These are phyloP conservation scores for Rosa chinensis DNA, from an alignment of 306 rosid genomes.

Conservation along the genomic window DNA sequence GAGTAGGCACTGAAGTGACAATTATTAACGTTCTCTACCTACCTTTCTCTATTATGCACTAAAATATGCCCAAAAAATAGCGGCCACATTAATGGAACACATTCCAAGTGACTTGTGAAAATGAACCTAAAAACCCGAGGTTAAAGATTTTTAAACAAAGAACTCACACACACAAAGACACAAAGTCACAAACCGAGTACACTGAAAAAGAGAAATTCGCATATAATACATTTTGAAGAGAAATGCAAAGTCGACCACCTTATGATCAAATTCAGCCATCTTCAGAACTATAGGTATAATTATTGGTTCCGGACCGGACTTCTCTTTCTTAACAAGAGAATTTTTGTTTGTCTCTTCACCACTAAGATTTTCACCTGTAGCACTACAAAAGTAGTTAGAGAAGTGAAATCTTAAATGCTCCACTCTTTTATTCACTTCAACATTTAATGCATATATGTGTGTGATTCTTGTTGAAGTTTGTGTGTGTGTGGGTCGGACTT, in stretches of 20 bases:
- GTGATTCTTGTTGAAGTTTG: not conserved
- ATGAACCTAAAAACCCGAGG: constrained; percentile 1
- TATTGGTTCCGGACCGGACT: constrained; percentile 77
- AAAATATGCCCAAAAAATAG: not conserved
- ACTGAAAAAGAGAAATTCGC: constrained; percentile 11
- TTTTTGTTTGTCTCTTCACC: constrained; percentile 41
- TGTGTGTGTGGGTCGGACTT: not conserved
- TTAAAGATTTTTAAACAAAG: not conserved
- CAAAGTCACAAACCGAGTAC: not conserved
- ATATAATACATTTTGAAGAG: not conserved
- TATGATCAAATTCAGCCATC: constrained; percentile 97
- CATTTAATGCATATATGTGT: not conserved
- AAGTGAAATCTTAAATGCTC: constrained; percentile 15
- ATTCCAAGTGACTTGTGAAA: no score
- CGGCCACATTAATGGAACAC: not conserved
- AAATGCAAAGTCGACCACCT: constrained; percentile 45
- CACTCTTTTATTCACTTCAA: constrained; percentile 17
- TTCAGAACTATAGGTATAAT: constrained; percentile 83
- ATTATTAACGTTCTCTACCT: not conserved
- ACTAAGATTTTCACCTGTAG: constrained; percentile 54
- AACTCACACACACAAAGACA: not conserved
- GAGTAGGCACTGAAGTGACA: not conserved
- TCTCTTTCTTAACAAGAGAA: constrained; percentile 49
- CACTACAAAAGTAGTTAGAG: constrained; percentile 17
- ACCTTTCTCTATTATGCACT: not conserved